Evolutionary conservation across 208 protist genomes (phyloP), one percentile per base, ranked within the genome.

Genomic region (Willaertia magna): DNA sequence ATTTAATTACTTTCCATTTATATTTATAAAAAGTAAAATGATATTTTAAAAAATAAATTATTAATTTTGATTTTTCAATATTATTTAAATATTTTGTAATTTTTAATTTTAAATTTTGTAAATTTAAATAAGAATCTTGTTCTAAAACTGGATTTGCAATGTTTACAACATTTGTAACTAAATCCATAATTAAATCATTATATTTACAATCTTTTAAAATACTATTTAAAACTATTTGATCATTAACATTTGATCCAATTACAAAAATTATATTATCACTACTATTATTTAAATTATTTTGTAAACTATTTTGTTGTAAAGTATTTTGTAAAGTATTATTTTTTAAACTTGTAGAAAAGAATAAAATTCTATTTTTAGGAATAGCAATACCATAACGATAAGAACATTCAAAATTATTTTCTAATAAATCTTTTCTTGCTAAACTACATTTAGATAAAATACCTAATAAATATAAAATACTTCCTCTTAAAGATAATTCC

Each of bases 391-490:
- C 55, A 67, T 67, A 67, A 34, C 55, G 55, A 67, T 67, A 67
- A 34, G 55, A 67, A 67, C 55, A 67, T 67, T 67, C 55, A 67
- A 34, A 67, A 34, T 26, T 26, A 67, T 34, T 67, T 67, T 67
- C 55, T 22, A 67, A 67, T 67, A 67, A 67, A 67, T 67, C 55
- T 67, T n/a, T 67, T 67, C 55, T 26, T 34, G 55, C 55, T 67
- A 67, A n/a, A 67, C 55, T 67, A n/a, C 55, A 67, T 67, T 67
- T 67, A n/a, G 55, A 67, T 67, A 67, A n/a, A 67, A 67, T 67
- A 34, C 55, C 55, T 1, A 67, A n/a, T 30, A 67, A 67, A 30
- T 67, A 67, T n/a, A 67, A 67, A 9, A 30, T 67, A 7, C 26
- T 67, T 34, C 55, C 55, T 67, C 55, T 67, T 34, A 67, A 67